A percentile compares a stretch with the other conserved stretches of the same genome.
Evolutionary conservation across 2,329 filamentous ascomycete genomes (phyloP).

Genomic region (Penicillium thymicola): DNA sequence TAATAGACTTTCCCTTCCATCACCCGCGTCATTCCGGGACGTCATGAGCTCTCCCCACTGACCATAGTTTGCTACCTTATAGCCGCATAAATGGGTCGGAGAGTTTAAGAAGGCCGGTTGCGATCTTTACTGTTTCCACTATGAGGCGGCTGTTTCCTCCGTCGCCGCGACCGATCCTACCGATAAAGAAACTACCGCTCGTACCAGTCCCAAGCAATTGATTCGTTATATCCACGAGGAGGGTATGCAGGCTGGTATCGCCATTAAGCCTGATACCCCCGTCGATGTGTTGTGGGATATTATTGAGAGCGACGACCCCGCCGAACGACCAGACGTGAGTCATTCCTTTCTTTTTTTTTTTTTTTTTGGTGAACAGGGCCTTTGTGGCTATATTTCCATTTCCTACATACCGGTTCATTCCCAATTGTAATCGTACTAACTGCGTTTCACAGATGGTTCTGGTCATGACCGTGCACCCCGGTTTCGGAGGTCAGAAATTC

Average conservation of each 20-base stretch:
- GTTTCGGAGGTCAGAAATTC: conserved; percentile 97
- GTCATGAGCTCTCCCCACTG: conserved; percentile 5
- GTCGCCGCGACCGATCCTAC: conserved; percentile 79
- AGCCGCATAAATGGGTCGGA: conserved; percentile 98
- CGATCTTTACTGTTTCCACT: conserved; percentile 99
- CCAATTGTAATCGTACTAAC: conserved; percentile 7
- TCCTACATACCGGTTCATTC: neutral
- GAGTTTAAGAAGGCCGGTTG: conserved; percentile 92
- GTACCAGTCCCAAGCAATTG: conserved; percentile 78
- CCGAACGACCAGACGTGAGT: conserved; percentile 84
- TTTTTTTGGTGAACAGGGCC: neutral
- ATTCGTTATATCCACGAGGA: conserved; percentile 86
- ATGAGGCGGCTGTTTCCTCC: conserved; percentile 84
- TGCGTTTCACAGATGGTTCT: conserved; percentile 75
- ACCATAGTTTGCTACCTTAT: conserved; percentile 7
- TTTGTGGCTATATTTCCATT: neutral
- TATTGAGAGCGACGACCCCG: conserved; percentile 66
- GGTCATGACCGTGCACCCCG: conserved; percentile 96
- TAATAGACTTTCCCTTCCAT: neutral
- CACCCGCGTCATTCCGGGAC: neutral
- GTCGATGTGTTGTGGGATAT: conserved; percentile 93
- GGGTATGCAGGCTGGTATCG: conserved; percentile 87
- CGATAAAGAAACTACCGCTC: conserved; percentile 59
- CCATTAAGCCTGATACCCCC: conserved; percentile 87
- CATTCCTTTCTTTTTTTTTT: neutral